A percentile compares a stretch with the other conserved stretches of the same genome.
Conservation (phyloP, 2,329 filamentous ascomycete genomes). For the Alternaria conjuncta region DNA sequence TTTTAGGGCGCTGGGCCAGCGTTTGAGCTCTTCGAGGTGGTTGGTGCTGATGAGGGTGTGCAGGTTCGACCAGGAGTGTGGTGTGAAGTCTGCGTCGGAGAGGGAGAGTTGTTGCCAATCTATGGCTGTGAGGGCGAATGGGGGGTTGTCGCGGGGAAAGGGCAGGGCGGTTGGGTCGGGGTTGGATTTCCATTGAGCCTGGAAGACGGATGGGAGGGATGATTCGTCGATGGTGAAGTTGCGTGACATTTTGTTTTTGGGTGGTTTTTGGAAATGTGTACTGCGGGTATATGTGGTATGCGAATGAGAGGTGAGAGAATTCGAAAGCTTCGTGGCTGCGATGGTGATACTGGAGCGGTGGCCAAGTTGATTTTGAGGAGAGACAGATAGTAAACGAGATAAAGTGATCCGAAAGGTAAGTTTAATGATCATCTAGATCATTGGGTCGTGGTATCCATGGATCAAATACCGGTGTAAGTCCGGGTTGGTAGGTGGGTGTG, state of each 20-base stretch:
- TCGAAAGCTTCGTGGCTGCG: background rate
- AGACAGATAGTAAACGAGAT: background rate
- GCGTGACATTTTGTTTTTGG: slow-evolving; percentile 16
- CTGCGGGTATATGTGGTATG: background rate
- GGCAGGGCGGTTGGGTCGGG: slow-evolving; percentile 43
- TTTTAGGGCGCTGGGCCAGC: slow-evolving; percentile 64
- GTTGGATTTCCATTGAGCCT: slow-evolving; percentile 36
- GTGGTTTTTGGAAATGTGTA: background rate
- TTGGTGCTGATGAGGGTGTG: slow-evolving; percentile 51
- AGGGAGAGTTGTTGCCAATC: slow-evolving; percentile 45
- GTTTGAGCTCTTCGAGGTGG: slow-evolving; percentile 63
- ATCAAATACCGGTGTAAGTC: background rate
- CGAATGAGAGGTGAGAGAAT: background rate
- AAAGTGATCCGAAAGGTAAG: background rate
- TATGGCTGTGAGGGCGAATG: slow-evolving; percentile 44
- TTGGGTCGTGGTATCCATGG: background rate
- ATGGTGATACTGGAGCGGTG: background rate
- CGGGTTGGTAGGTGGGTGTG: background rate
- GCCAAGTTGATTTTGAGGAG: background rate
- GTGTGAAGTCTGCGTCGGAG: slow-evolving; percentile 39
- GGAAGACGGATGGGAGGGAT: slow-evolving; percentile 40
- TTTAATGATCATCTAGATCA: background rate
- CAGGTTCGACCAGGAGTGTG: slow-evolving; percentile 46
- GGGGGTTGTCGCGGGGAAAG: slow-evolving; percentile 43
- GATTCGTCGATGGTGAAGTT: slow-evolving; percentile 23